These are phyloP conservation scores for Aphanomyces astaci DNA, from an alignment of 352 stramenopile genomes.

Conservation along the genomic window DNA sequence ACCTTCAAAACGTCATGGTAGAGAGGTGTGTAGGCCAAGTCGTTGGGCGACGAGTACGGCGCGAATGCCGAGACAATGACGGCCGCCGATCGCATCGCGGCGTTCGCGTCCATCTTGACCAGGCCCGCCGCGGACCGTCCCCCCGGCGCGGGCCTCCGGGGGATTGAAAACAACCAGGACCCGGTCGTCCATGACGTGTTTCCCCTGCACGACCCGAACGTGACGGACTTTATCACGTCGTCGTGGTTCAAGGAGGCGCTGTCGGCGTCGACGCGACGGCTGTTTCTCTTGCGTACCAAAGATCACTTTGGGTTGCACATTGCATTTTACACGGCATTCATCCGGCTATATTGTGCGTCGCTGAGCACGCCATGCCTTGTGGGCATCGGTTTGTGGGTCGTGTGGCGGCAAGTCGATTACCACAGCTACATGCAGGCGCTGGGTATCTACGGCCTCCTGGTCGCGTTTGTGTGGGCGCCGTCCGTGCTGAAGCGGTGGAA, in stretches of 20 bases:
- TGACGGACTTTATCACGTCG: slow-evolving; percentile 54
- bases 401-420: slow-evolving; percentile 52
- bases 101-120: slow-evolving; percentile 50
- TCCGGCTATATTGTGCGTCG: slow-evolving; percentile 47
- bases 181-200: slow-evolving; percentile 44
- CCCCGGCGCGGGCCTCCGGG: slow-evolving; percentile 37
- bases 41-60: slow-evolving; percentile 47
- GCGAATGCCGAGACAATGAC: slow-evolving; percentile 49
- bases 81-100: slow-evolving; percentile 38
- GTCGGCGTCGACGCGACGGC: slow-evolving; percentile 33
- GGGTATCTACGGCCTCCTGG: slow-evolving; percentile 39
- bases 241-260: slow-evolving; percentile 45
- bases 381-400: slow-evolving; percentile 42
- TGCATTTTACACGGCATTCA: slow-evolving; percentile 52
- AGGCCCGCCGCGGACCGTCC: slow-evolving; percentile 37
- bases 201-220: slow-evolving; percentile 50
- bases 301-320: slow-evolving; percentile 56
- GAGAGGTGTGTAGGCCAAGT: slow-evolving; percentile 22
- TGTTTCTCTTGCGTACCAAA: slow-evolving; percentile 50
- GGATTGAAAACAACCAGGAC: slow-evolving; percentile 49
- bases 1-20: neutral
- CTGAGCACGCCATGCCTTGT: slow-evolving; percentile 41
- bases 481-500: slow-evolving; percentile 51
- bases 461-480: slow-evolving; percentile 49
- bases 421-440: slow-evolving; percentile 43